These are phyloP conservation scores for Boechera divaricarpa DNA, from an alignment of 345 rosid species.

Conservation along the genomic window DNA sequence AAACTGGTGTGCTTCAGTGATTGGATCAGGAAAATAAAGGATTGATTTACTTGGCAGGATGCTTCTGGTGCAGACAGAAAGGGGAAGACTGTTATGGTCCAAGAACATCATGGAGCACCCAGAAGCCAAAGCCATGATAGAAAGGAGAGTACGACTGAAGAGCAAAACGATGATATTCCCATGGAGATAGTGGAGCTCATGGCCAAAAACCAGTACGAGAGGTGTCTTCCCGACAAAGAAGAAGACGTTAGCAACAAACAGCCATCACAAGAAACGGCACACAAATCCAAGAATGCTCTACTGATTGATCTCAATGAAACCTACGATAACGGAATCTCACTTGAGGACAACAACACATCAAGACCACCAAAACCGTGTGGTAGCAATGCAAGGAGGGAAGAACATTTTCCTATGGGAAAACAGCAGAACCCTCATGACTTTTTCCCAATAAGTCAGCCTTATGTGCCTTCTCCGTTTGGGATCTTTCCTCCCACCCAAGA, in stretches of 20 bases:
- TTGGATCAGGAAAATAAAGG: slow-evolving; percentile 13
- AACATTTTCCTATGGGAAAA: slow-evolving; percentile 39
- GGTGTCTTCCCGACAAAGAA: slow-evolving; percentile 75
- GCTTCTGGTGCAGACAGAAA: slow-evolving; percentile 54
- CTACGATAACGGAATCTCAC: slow-evolving; percentile 49
- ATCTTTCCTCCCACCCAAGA: slow-evolving; percentile 53
- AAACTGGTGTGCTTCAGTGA: slow-evolving; percentile 19
- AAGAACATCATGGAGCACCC: slow-evolving; percentile 41
- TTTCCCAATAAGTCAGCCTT: slow-evolving; percentile 54
- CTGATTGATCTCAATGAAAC: slow-evolving; percentile 55
- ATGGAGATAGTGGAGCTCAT: slow-evolving; percentile 96
- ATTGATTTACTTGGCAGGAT: slow-evolving; percentile 56
- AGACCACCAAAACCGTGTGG: slow-evolving; percentile 47
- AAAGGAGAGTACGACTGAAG: slow-evolving; percentile 54
- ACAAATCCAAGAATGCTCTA: slow-evolving; percentile 44
- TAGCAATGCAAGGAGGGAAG: slow-evolving; percentile 51
- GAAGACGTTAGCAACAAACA: slow-evolving; percentile 45
- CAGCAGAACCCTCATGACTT: slow-evolving; percentile 50
- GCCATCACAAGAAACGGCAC: slow-evolving; percentile 47
- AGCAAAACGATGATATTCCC: slow-evolving; percentile 84
- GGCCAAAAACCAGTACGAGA: slow-evolving; percentile 91
- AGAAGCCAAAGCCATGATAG: slow-evolving; percentile 47
- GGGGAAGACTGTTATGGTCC: slow-evolving; percentile 51
- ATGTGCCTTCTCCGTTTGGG: slow-evolving; percentile 47
- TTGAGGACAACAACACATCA: slow-evolving; percentile 54